Evolutionary conservation across 2,329 filamentous ascomycete species (phyloP).

Genomic region (Neophaeococcomyces mojaviensis): DNA sequence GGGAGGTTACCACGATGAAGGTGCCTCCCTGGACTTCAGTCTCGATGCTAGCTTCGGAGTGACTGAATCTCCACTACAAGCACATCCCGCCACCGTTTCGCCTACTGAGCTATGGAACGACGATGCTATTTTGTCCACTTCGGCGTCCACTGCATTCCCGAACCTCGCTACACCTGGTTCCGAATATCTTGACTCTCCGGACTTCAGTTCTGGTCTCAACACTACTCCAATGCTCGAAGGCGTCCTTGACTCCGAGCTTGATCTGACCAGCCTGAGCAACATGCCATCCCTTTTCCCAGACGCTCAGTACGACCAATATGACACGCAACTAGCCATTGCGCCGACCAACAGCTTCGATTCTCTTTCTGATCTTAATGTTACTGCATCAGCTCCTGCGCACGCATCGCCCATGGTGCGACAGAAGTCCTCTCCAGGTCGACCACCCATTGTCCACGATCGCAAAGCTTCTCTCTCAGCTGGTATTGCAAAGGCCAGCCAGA

Average conservation of each 20-base stretch:
- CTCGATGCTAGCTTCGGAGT: constrained; percentile 15
- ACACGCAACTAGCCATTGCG: constrained; percentile 21
- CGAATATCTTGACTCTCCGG: constrained; percentile 60
- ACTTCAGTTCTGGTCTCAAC: constrained; percentile 21
- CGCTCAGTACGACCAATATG: constrained; percentile 24
- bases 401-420: constrained; percentile 22
- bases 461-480: constrained; percentile 62
- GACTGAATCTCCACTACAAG: constrained; percentile 10
- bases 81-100: constrained; percentile 56
- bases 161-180: constrained; percentile 59
- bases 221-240: constrained; percentile 22
- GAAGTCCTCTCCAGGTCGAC: constrained; percentile 30
- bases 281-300: constrained; percentile 22
- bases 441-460: constrained; percentile 37
- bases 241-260: constrained; percentile 20
- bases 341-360: constrained; percentile 11
- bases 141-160: constrained; percentile 69
- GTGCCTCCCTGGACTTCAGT: constrained; percentile 18
- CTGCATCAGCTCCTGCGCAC: constrained; percentile 26
- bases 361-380: constrained; percentile 11
- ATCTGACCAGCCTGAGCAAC: constrained; percentile 17
- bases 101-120: constrained; percentile 66
- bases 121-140: constrained; percentile 53
- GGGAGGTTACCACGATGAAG: constrained; percentile 11
- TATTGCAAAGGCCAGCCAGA: constrained; percentile 53